Percentiles rank a stretch among this genome's conserved stretches.
These are phyloP conservation scores for Diaporthe citri DNA, from an alignment of 2,329 filamentous ascomycete genomes.

Conservation along the genomic window DNA sequence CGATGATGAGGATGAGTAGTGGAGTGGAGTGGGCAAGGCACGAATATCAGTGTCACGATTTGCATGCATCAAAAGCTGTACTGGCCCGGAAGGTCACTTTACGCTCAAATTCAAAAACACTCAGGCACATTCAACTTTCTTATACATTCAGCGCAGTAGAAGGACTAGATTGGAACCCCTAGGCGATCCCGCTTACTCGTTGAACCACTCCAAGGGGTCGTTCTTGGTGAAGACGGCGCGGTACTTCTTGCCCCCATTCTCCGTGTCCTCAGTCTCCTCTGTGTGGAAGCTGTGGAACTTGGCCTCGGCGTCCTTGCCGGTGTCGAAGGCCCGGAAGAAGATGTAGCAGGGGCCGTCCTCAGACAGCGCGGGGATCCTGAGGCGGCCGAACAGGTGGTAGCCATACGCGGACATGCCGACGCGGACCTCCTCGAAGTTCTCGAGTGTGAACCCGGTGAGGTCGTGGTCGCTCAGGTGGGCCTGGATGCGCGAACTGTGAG, in stretches of 20 bases:
- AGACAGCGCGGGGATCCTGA: slow-evolving; percentile 58
- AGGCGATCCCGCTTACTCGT: slow-evolving; percentile 51
- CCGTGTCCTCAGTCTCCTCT: slow-evolving; percentile 56
- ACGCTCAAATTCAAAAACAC: not conserved
- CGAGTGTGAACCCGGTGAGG: slow-evolving; percentile 52
- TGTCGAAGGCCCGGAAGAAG: slow-evolving; percentile 62
- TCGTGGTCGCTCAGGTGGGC: slow-evolving; percentile 54
- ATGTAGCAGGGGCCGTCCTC: slow-evolving; percentile 55
- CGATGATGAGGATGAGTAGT: slow-evolving; percentile 60
- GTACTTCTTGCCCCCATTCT: slow-evolving; percentile 58
- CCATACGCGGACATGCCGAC: slow-evolving; percentile 62
- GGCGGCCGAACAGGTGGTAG: slow-evolving; percentile 62
- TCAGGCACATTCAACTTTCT: not conserved
- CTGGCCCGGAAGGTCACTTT: not conserved
- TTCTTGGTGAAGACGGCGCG: slow-evolving; percentile 60
- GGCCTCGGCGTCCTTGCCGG: slow-evolving; percentile 53
- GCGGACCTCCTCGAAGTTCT: slow-evolving; percentile 59
- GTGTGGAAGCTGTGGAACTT: slow-evolving; percentile 63
- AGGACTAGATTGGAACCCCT: not conserved
- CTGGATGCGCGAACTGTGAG: slow-evolving; percentile 26
- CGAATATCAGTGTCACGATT: not conserved
- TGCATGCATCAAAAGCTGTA: not conserved
- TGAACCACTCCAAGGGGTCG: slow-evolving; percentile 67
- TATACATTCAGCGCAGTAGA: slow-evolving; percentile 2
- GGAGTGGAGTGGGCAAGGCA: slow-evolving; percentile 20